These are phyloP conservation scores for Sugiyamaella smithiae DNA, from an alignment of 805 yeast genomes.

Conservation along the genomic window DNA sequence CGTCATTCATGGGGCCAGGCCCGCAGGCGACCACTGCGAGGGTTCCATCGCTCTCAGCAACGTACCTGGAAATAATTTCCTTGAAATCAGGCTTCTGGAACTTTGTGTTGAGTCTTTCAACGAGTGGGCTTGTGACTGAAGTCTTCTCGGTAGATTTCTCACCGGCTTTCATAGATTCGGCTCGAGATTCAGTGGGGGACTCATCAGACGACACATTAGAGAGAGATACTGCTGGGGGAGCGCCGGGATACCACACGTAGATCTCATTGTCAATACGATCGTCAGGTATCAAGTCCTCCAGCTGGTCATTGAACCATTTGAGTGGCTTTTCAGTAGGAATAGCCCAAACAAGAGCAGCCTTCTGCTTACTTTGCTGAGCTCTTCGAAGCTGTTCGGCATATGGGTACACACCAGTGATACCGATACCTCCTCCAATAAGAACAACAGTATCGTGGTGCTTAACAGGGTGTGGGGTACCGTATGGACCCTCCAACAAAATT, in stretches of 20 bases:
- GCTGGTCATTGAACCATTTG: constrained; percentile 46
- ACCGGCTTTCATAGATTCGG: neutral
- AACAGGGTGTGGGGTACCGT: constrained; percentile 47
- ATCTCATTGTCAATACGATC: constrained; percentile 8
- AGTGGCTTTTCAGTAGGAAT: constrained; percentile 53
- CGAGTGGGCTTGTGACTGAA: neutral
- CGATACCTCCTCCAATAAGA: constrained; percentile 58
- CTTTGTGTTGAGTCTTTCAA: constrained; percentile 16
- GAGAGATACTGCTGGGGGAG: neutral
- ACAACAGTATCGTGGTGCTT: constrained; percentile 40
- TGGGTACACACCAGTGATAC: constrained; percentile 53
- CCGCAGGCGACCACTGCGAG: constrained; percentile 63
- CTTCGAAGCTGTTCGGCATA: constrained; percentile 34
- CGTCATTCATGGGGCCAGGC: constrained; percentile 57
- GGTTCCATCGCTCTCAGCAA: constrained; percentile 38
- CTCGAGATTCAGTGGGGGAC: neutral
- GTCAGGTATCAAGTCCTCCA: constrained; percentile 32
- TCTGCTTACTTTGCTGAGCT: constrained; percentile 10
- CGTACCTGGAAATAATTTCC: constrained; percentile 38
- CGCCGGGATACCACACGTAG: neutral
- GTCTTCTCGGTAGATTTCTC: neutral
- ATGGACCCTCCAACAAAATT: constrained; percentile 60
- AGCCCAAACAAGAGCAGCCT: constrained; percentile 56
- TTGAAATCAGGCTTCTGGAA: constrained; percentile 43
- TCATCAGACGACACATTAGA: neutral